A percentile compares a stretch with the other conserved stretches of the same genome.
Conservation (phyloP, 805 yeast species). For the Scheffersomyces spartinae region DNA sequence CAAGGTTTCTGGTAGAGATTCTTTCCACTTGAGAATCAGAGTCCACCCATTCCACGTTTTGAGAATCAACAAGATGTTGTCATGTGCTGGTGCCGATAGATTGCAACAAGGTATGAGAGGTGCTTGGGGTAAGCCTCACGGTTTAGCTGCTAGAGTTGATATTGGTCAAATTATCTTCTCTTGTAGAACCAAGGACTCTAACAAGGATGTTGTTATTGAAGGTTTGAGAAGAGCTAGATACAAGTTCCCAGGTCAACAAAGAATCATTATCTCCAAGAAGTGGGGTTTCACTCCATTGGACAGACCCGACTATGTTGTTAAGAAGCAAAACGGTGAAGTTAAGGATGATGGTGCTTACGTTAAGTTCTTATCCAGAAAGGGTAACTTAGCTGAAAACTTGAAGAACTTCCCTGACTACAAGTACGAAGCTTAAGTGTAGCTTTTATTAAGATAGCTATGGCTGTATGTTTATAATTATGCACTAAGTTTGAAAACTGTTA, state of each 20-base stretch:
- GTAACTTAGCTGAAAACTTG: slow-evolving; percentile 87
- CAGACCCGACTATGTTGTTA: slow-evolving; percentile 92
- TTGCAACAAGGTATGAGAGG: slow-evolving; percentile 99
- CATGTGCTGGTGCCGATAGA: slow-evolving; percentile 99
- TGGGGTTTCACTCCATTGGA: slow-evolving; percentile 99
- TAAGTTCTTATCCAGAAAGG: slow-evolving; percentile 95
- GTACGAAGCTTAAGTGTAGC: slow-evolving; percentile 31
- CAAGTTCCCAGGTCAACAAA: slow-evolving; percentile 99
- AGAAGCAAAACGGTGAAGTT: slow-evolving; percentile 96
- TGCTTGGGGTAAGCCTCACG: slow-evolving; percentile 99
- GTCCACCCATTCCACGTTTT: slow-evolving; percentile 99
- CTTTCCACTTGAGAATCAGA: slow-evolving; percentile 99
- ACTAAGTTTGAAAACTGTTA: no score
- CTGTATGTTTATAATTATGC: no score
- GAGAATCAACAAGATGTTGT: slow-evolving; percentile 99
- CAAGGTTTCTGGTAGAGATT: slow-evolving; percentile 95
- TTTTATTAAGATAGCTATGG: slow-evolving; percentile 3
- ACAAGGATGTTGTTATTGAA: slow-evolving; percentile 96
- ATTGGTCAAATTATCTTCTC: slow-evolving; percentile 98
- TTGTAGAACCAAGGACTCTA: slow-evolving; percentile 95
- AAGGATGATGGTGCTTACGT: slow-evolving; percentile 99
- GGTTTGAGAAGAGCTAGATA: slow-evolving; percentile 99
- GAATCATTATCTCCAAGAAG: slow-evolving; percentile 97
- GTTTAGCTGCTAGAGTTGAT: slow-evolving; percentile 98
- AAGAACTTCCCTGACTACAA: slow-evolving; percentile 85